Evolutionary conservation across 345 rosid genomes (phyloP), one percentile per base, ranked within the genome.

Genomic region (Moricandia moricandioides): DNA sequence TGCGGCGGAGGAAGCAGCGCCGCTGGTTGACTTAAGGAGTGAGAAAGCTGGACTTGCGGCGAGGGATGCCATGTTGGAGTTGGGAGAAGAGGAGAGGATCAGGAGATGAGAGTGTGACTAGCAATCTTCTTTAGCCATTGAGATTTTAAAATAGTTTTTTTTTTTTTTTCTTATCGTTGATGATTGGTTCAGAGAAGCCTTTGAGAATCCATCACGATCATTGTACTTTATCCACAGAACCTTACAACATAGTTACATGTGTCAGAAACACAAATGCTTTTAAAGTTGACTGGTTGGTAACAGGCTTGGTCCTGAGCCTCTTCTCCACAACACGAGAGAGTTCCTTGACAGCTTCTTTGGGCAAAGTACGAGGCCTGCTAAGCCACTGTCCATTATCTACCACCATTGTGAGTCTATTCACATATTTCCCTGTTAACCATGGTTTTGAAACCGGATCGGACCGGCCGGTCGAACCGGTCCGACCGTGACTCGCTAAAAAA

Each of bases 331-430:
- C 11, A 35, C 3, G 10, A 35, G 40, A 35, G 40, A 84, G 76
- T 71, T 82, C 72, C 79, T 73, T 83, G 69, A 92, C 92, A 16
- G 82, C 90, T 8, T 88, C 92, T 78, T 81, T 92, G 0, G 90
- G 86, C 17, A 88, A 35, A 69, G 21, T 52, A 7, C 85, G 88
- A 0, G 90, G 91, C 55, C 39, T 62, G 81, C 85, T 78, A 64
- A 92, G 87, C 92, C 89, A 85, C 2, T 65, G 71, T 69, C 96
- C 96, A 18, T 86, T 86, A 75, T 92, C 91, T 2, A 92, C 88
- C n/a, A 79, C 81, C 83, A 89, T 2, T 30, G 86, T 85, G 8
- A 80, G 82, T 51, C 91, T 90, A 1, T 88, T 90, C n/a, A 92
- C 78, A 68, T 64, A 85, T 70, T 91, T 89, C 26, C 96, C 93